Base-by-base conservation (phyloP, 2,329 filamentous ascomycete species). In the Exophiala sp. region DNA sequence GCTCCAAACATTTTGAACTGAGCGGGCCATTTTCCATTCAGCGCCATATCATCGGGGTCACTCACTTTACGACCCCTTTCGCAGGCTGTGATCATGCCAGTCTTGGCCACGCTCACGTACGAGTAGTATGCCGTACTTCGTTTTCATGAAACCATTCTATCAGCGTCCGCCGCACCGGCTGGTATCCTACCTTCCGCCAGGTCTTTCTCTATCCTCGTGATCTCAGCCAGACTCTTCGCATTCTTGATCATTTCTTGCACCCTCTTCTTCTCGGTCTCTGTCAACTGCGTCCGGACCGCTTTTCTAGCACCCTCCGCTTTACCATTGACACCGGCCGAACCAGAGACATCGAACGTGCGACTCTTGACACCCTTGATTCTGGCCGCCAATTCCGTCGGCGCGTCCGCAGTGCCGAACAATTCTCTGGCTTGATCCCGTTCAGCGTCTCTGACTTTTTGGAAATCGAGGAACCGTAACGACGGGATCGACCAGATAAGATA, bases 401-500 rank as follows among this genome's bases (percentile, higher is more conserved):
- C 81, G 44, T 85, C 80, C 1, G 69, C 68, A 2, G 85, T 88
- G 44, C 94, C 94, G 63, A 97, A 97, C 1, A 98, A 75, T 68
- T 91, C 85, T 14, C 71, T 75, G 0, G 88, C 88, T 60, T 82
- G 79, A 57, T 80, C 72, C 38, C 90, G 81, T 75, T 98, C 93
- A 0, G 78, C 82, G 57, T 93, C 81, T 69, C 88, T 94, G 43
- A 98, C 89, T 70, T 95, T 95, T 61, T 82, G 78, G 66, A 88
- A 96, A 70, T 98, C 93, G 42, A 98, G 77, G 69, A 95, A 97
- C 38, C 91, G 83, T 37, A 98, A 82, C 3, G 77, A 78, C 1
- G 88, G 89, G 65, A 86, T 88, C 56, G 84, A 81, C 85, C 87
- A 96, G 53, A 98, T 79, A 22, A 95, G 74, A 85, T 88, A 98